Percentiles rank a stretch among this genome's conserved stretches.
Conservation (phyloP, 1,139 yeast genomes). For the Blastobotrys arbuscula region DNA sequence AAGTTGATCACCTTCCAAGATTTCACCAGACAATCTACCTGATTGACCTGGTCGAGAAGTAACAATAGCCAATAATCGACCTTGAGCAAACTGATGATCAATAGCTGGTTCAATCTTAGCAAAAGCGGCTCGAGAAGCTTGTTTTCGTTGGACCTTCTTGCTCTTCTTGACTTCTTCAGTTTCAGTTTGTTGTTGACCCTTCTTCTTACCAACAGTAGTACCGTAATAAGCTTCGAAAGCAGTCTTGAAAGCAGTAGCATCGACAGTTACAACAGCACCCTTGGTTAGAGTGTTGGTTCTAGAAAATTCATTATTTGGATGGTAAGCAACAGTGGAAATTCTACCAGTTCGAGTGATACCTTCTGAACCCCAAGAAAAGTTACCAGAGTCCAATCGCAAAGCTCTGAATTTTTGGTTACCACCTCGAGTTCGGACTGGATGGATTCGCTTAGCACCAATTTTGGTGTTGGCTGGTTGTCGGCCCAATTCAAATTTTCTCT, state of each 20-base stretch:
- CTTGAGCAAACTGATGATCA: slow-evolving; percentile 94
- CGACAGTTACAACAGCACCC: slow-evolving; percentile 98
- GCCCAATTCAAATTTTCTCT: slow-evolving; percentile 99
- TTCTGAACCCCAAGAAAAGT: slow-evolving; percentile 99
- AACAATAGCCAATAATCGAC: slow-evolving; percentile 97
- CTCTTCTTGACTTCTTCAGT: slow-evolving; percentile 47
- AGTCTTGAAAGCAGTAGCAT: slow-evolving; percentile 99
- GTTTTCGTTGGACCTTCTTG: slow-evolving; percentile 81
- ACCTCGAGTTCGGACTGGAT: slow-evolving; percentile 99
- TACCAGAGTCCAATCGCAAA: slow-evolving; percentile 97
- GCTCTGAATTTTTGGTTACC: slow-evolving; percentile 99
- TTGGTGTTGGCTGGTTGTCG: slow-evolving; percentile 99
- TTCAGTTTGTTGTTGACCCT: slow-evolving; percentile 35
- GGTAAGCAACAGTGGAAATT: slow-evolving; percentile 96
- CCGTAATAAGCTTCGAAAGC: slow-evolving; percentile 99
- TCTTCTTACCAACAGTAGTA: slow-evolving; percentile 82
- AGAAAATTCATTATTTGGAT: slow-evolving; percentile 99
- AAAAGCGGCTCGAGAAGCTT: slow-evolving; percentile 81
- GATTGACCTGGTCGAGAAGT: slow-evolving; percentile 99
- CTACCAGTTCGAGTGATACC: slow-evolving; percentile 99
- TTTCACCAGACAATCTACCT: slow-evolving; percentile 99
- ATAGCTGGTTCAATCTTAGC: slow-evolving; percentile 88
- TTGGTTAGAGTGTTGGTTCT: slow-evolving; percentile 99
- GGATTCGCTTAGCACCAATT: slow-evolving; percentile 98
- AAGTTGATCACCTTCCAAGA: slow-evolving; percentile 99